A percentile compares a stretch with the other conserved stretches of the same genome.
Evolutionary conservation across 495 filamentous ascomycete genomes (phyloP).

Genomic region (Xylaria palmicola): DNA sequence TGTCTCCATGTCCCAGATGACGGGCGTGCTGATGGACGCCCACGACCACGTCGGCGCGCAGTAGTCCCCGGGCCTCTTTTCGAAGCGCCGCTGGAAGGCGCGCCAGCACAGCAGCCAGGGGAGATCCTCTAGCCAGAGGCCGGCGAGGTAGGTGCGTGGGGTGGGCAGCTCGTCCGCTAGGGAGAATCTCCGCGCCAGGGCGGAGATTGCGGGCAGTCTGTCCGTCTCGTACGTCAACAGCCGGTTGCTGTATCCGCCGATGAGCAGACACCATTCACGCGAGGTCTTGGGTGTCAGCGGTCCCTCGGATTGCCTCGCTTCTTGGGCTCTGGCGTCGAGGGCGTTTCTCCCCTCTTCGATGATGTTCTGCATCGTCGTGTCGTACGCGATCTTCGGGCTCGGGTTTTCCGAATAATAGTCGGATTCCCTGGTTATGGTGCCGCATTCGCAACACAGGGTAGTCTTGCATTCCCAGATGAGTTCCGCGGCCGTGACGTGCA

Average conservation of each 20-base stretch:
- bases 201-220: background rate
- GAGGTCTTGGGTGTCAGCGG: background rate
- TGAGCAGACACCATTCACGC: background rate
- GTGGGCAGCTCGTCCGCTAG: background rate
- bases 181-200: background rate
- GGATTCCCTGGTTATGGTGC: background rate
- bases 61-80: background rate
- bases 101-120: conserved; percentile 5
- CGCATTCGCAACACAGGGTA: background rate
- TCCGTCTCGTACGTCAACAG: background rate
- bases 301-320: background rate
- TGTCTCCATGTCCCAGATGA: background rate
- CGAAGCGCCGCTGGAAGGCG: conserved; percentile 4
- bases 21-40: background rate
- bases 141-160: conserved; percentile 14
- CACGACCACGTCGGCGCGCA: conserved; percentile 1
- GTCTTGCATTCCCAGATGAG: background rate
- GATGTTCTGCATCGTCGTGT: background rate
- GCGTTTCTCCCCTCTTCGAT: background rate
- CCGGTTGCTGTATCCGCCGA: conserved; percentile 1
- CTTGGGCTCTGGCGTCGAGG: background rate
- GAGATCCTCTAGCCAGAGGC: conserved; percentile 16
- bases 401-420: background rate
- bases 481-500: background rate
- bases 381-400: background rate